phyloP scores from a whole-genome alignment of 164 flowering plant genomes.

The Chimonanthus praecox region DNA sequence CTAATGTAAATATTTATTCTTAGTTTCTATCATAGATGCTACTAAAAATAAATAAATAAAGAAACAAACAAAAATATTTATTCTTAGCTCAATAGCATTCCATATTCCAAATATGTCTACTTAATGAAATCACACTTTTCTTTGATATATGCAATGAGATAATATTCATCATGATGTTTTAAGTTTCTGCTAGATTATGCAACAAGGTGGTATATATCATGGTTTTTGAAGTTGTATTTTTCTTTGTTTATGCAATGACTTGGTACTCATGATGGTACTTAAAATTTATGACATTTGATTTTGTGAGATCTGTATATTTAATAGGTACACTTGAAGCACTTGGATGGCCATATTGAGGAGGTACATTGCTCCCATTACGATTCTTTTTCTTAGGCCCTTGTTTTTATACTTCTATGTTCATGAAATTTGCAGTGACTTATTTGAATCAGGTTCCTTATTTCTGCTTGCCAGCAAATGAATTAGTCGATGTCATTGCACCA shows the following conservation, averaged over 20 bases:
- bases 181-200: background rate
- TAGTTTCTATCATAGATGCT: background rate
- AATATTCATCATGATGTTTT: background rate
- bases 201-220: too few relatives aligned
- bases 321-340: constrained; percentile 96
- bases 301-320: background rate
- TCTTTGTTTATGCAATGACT: background rate
- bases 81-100: too few relatives aligned
- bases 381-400: background rate
- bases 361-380: constrained; percentile 26
- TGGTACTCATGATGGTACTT: background rate
- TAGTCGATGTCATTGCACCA: constrained; percentile 96
- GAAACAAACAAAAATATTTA: too few relatives aligned
- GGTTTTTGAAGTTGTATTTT: too few relatives aligned
- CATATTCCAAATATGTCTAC: background rate
- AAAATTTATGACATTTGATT: too few relatives aligned
- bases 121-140: too few relatives aligned
- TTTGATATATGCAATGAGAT: background rate
- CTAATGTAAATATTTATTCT: too few relatives aligned
- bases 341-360: constrained; percentile 99
- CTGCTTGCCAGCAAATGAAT: constrained; percentile 93
- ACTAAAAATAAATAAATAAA: too few relatives aligned
- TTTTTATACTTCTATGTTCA: background rate
- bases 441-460: constrained; percentile 95
- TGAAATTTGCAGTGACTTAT: constrained; percentile 10